Base-by-base conservation (phyloP, 2,329 filamentous ascomycete genomes). In the Talaromyces sp. region DNA sequence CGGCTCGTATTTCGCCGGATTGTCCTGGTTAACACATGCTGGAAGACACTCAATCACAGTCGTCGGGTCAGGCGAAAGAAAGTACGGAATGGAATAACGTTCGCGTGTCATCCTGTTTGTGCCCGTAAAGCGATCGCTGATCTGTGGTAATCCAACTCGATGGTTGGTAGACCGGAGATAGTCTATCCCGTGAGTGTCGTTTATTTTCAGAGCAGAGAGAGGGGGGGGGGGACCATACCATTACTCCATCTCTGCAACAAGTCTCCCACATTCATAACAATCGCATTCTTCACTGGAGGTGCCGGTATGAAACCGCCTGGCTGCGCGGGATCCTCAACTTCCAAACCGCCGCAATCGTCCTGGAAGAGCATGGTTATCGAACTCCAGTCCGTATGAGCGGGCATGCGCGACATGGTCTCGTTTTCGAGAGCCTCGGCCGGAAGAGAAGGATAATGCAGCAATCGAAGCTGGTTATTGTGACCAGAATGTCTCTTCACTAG, bases 51-150 rank as follows among this genome's bases (percentile, higher is more conserved):
- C 80, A 56, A 86, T 81, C 9, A 81, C 69, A 3, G 77, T 73
- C 50, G 80, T 74, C 2, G 77, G 73, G 63, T 84, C 79, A 0
- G 83, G 81, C 6, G 75, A 71, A 32, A 86, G 75, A 59, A 87
- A 86, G 66, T 85, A 86, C 0, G 84, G 83, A 57, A 86, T 86
- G 9, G 84, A 86, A 63, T 84, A 86, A 14, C 84, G 73, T 21
- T 79, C 76, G 32, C 73, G 71, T 2, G 81, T 83, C 74, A 83
- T 79, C 3, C 74, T 68, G 14, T 77, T 67, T 1, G 68, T 66
- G 1, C 73, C 77, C 51, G 69, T 73, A 60, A 70, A 75, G 19
- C 75, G 70, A 62, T 78, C 72, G 10, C 71, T 65, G 0, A 73
- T 65, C 2, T 76, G 76, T 14, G 81, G 81, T 3, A 80, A 65